Evolutionary conservation across 441 rosid species (phyloP).

Genomic region (Biscutella laevigata): DNA sequence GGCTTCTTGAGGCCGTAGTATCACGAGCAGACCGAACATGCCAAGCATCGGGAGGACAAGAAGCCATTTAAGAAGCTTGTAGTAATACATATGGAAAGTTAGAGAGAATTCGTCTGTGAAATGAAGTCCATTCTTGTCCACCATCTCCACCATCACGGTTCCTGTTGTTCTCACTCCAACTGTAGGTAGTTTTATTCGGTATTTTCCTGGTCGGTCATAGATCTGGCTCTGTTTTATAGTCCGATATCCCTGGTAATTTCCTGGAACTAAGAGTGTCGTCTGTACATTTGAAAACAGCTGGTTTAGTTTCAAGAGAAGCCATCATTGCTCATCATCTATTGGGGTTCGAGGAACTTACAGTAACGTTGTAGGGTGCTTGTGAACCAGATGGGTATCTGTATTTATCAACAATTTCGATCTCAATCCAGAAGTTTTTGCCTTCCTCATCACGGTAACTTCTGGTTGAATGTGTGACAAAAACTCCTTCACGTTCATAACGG

Average conservation of each 20-base stretch:
- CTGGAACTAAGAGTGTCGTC: constrained; percentile 88
- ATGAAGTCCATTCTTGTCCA: constrained; percentile 78
- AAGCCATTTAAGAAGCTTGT: constrained; percentile 94
- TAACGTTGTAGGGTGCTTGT: constrained; percentile 90
- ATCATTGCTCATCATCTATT: constrained; percentile 1
- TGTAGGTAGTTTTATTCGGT: constrained; percentile 73
- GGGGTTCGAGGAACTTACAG: constrained; percentile 44
- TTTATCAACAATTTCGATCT: constrained; percentile 83
- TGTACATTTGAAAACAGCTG: constrained; percentile 29
- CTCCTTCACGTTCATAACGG: constrained; percentile 70
- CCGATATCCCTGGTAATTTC: constrained; percentile 89
- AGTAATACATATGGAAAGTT: constrained; percentile 95
- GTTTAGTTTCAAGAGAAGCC: constrained; percentile 8
- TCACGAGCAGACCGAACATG: constrained; percentile 78
- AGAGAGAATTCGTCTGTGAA: constrained; percentile 95
- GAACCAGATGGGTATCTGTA: constrained; percentile 84
- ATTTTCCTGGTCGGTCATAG: constrained; percentile 63
- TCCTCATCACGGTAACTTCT: constrained; percentile 97
- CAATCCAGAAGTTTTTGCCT: constrained; percentile 96
- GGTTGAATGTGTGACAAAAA: constrained; percentile 70
- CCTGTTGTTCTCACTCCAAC: constrained; percentile 92
- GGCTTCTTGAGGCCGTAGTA: constrained; percentile 89
- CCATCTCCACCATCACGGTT: constrained; percentile 89
- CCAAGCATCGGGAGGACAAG: constrained; percentile 96
- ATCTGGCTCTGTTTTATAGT: constrained; percentile 60